Percentiles rank a stretch among this genome's conserved stretches.
Conservation (phyloP, 345 rosid genomes). For the Rhizophora apiculata region DNA sequence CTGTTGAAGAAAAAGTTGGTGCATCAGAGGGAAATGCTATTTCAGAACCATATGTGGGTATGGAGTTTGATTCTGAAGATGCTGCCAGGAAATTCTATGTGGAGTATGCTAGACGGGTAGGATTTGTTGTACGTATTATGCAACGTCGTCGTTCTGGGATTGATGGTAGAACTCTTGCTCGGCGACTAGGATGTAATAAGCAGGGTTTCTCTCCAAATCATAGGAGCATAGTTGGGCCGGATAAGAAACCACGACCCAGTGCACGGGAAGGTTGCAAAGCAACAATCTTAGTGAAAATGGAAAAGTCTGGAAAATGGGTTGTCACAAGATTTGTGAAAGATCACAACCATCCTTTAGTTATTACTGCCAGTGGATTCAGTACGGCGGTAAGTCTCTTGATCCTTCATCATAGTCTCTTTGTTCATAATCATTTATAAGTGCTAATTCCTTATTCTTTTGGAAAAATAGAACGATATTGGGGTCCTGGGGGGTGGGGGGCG, state of each 20-base stretch:
- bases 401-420: not conserved
- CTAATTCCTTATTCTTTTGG: too few relatives aligned
- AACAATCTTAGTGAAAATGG: conserved; percentile 70
- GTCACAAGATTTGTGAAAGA: conserved; percentile 74
- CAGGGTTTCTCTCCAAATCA: conserved; percentile 70
- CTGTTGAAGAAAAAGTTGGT: conserved; percentile 35
- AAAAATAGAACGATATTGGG: too few relatives aligned
- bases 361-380: conserved; percentile 41
- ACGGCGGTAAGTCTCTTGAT: conserved; percentile 40
- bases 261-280: conserved; percentile 88
- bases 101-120: conserved; percentile 60
- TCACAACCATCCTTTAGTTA: conserved; percentile 69
- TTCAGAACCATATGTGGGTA: conserved; percentile 63
- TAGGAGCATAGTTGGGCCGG: conserved; percentile 37
- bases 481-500: too few relatives aligned
- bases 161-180: conserved; percentile 76
- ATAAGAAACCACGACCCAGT: conserved; percentile 55
- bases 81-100: conserved; percentile 59
- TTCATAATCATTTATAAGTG: not conserved
- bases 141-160: conserved; percentile 79
- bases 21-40: conserved; percentile 35
- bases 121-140: conserved; percentile 73
- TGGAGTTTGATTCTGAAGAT: conserved; percentile 81
- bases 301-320: conserved; percentile 77
- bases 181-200: conserved; percentile 78